These are phyloP conservation scores for Stygiomarasmius scandens DNA, from an alignment of 1,284 basidiomycete genomes.

Conservation along the genomic window DNA sequence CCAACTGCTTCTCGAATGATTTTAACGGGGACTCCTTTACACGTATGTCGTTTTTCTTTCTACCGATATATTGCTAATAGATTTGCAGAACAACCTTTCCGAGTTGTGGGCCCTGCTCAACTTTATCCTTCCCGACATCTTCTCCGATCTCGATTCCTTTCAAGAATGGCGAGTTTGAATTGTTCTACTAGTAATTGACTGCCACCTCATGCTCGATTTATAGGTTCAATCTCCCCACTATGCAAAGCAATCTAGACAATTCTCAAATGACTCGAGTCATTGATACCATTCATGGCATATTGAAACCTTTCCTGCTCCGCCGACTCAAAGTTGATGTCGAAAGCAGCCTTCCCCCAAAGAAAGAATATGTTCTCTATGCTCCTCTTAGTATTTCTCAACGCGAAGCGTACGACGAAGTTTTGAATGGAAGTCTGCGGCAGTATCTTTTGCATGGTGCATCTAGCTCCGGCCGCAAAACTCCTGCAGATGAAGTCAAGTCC, in stretches of 20 bases:
- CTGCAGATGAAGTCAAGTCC: constrained; percentile 61
- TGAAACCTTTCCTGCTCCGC: constrained; percentile 94
- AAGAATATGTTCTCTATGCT: constrained; percentile 94
- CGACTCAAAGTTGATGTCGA: constrained; percentile 93
- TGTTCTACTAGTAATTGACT: background rate
- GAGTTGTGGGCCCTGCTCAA: constrained; percentile 96
- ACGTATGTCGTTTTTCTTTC: constrained; percentile 52
- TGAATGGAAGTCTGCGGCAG: constrained; percentile 66
- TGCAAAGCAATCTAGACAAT: constrained; percentile 58
- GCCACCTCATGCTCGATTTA: background rate
- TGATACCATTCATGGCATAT: constrained; percentile 83
- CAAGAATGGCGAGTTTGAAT: constrained; percentile 77
- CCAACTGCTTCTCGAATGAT: constrained; percentile 87
- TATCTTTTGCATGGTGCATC: constrained; percentile 56
- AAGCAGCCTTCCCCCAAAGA: constrained; percentile 83
- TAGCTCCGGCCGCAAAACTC: constrained; percentile 18
- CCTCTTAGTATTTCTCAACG: constrained; percentile 84
- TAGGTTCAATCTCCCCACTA: constrained; percentile 76
- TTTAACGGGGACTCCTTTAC: constrained; percentile 91
- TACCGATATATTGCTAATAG: background rate
- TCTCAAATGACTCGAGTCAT: constrained; percentile 73
- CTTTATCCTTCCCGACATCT: constrained; percentile 92
- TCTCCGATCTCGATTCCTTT: constrained; percentile 88
- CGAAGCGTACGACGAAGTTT: constrained; percentile 81
- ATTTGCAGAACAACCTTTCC: constrained; percentile 82